Evolutionary conservation across 139 green algal genomes (phyloP), one percentile per base, ranked within the genome.

Genomic region (Haematococcus sp.): DNA sequence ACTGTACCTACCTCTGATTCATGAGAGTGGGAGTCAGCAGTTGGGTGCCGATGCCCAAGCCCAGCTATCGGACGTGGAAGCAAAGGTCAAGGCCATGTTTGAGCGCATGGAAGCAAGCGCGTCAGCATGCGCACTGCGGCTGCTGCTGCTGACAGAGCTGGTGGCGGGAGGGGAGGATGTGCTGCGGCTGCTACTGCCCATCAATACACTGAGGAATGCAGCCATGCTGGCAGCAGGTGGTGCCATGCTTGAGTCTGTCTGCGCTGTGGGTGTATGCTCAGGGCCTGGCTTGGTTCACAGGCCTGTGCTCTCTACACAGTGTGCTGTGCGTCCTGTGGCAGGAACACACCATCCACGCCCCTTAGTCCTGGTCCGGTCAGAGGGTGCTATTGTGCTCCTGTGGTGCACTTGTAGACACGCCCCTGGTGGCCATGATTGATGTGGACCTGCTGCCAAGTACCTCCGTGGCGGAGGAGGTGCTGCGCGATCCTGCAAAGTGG

Each of bases 121-220:
- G 23, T 7, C 23, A 3, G 22, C 51, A 13, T 68, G 61, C n/a
- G 31, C 32, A 31, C 72, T 85, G 33, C 74, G 76, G 20, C 61
- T 77, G 16, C 70, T 82, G 76, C 73, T 88, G 73, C 59, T 88
- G 63, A 80, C 75, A 33, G 83, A 88, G 76, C 56, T 60, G 15
- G 67, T 83, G 22, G 15, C 72, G 5, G 68, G 67, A 19, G 55
- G 13, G 19, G 82, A 82, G 44, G 66, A 74, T 2, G 40, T 81
- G 31, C 73, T 88, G 79, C 20, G 17, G 13, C 32, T 52, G 4
- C 58, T 88, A 63, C 75, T 88, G 49, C 83, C 83, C 55, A 85
- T 88, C 77, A 88, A 88, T 35, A 71, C 55, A 1, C 68, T 88
- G 68, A 67, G 83, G 19, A 85, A 88, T 56, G 71, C 78, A 13